Percentiles rank a stretch among this genome's conserved stretches.
phyloP scores from a whole-genome alignment of 306 rosid species.

The Sicyos edulis region DNA sequence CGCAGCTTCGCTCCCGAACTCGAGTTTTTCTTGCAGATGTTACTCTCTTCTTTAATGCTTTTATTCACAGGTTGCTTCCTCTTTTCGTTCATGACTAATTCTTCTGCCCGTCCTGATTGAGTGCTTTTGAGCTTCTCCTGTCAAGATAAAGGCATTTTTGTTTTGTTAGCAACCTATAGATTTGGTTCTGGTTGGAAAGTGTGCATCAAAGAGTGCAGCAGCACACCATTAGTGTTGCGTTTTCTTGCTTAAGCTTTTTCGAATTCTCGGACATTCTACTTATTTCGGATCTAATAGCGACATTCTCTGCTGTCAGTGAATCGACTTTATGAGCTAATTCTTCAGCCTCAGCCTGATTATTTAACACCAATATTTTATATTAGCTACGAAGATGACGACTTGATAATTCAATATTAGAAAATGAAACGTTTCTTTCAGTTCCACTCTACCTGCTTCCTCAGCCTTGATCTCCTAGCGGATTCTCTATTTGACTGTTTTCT shows the following conservation, averaged over 20 bases:
- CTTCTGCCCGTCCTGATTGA: constrained; percentile 48
- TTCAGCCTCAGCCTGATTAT: constrained; percentile 75
- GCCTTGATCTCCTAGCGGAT: constrained; percentile 95
- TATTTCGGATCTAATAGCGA: constrained; percentile 57
- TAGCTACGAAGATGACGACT: not conserved
- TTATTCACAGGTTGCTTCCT: constrained; percentile 47
- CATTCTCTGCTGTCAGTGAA: constrained; percentile 49
- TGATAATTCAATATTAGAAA: not conserved
- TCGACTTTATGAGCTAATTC: constrained; percentile 73
- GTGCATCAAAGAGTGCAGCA: not conserved
- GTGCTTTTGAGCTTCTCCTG: constrained; percentile 71
- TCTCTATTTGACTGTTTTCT: constrained; percentile 97
- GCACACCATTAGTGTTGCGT: constrained; percentile 57
- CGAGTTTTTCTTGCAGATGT: constrained; percentile 52
- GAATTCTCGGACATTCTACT: constrained; percentile 54
- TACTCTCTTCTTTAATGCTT: constrained; percentile 50
- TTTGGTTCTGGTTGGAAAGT: not conserved
- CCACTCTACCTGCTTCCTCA: constrained; percentile 83
- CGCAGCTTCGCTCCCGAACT: constrained; percentile 75
- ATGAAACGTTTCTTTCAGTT: not conserved
- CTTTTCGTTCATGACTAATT: constrained; percentile 44
- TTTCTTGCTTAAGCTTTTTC: constrained; percentile 63
- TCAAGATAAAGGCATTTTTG: constrained; percentile 14
- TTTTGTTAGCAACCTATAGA: constrained; percentile 19
- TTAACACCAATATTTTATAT: not conserved